Conservation (phyloP, 176 grass and related monocot genomes). For the Eragrostis curvula region DNA sequence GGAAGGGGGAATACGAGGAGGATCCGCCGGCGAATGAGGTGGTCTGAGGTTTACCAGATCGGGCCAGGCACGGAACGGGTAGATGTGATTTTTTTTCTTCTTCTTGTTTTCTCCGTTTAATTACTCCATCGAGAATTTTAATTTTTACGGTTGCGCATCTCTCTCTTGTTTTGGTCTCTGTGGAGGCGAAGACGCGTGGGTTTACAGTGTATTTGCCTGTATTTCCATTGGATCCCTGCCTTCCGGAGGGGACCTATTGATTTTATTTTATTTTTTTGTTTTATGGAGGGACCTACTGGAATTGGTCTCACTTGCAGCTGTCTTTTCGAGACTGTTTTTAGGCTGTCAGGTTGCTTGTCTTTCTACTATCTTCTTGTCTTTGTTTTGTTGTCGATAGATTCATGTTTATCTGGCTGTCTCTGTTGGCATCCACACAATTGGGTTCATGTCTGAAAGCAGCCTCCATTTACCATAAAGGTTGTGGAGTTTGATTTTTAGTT, state of each 20-base stretch:
- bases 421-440: slow-evolving; percentile 9
- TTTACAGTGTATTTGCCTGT: neutral
- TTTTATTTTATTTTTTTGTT: neutral
- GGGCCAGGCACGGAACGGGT: neutral
- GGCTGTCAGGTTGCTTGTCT: neutral
- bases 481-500: neutral
- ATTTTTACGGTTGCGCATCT: neutral
- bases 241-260: neutral
- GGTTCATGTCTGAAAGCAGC: neutral
- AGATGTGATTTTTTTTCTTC: neutral
- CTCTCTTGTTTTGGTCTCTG: neutral
- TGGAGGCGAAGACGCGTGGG: neutral
- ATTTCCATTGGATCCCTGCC: neutral
- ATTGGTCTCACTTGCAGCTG: slow-evolving; percentile 2
- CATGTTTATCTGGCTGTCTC: slow-evolving; percentile 14
- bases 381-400: slow-evolving; percentile 23
- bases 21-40: neutral
- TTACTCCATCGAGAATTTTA: neutral
- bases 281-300: neutral
- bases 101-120: too few species aligned
- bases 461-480: neutral
- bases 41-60: slow-evolving; percentile 36
- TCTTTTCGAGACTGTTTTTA: neutral
- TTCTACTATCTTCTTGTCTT: neutral
- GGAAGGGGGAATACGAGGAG: slow-evolving; percentile 20